A percentile compares a stretch with the other conserved stretches of the same genome.
These are phyloP conservation scores for Astraeus odoratus DNA, from an alignment of 768 basidiomycete genomes.

Conservation along the genomic window DNA sequence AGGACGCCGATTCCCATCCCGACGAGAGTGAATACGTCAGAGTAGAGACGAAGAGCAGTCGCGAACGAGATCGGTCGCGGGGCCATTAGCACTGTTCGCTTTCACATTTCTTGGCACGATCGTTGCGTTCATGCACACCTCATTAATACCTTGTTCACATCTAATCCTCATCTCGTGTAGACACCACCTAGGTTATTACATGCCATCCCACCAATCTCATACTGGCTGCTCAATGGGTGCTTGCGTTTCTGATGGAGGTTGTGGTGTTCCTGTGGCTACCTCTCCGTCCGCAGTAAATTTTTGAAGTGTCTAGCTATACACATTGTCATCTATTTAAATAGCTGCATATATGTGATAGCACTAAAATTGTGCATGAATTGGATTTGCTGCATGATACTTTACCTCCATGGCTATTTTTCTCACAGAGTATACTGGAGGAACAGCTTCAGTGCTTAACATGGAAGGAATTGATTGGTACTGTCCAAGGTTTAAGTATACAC, in stretches of 20 bases:
- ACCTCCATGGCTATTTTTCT: too few species aligned
- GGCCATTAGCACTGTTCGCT: conserved; percentile 6
- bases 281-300: too few species aligned
- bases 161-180: not conserved
- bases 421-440: too few species aligned
- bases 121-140: not conserved
- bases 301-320: too few species aligned
- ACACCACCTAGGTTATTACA: not conserved
- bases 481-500: too few species aligned
- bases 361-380: too few species aligned
- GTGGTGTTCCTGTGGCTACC: not conserved
- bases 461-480: too few species aligned
- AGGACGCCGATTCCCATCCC: conserved; percentile 40
- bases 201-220: not conserved
- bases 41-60: conserved; percentile 67
- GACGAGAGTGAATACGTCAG: conserved; percentile 79
- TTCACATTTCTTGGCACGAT: not conserved
- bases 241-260: not conserved
- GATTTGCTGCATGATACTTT: too few species aligned
- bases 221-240: too few species aligned
- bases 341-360: too few species aligned
- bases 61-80: conserved; percentile 34
- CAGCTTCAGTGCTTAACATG: too few species aligned
- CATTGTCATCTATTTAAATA: too few species aligned
- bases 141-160: not conserved